These are phyloP conservation scores for Metarhizium robertsii DNA, from an alignment of 2,329 filamentous ascomycete species.

Conservation along the genomic window DNA sequence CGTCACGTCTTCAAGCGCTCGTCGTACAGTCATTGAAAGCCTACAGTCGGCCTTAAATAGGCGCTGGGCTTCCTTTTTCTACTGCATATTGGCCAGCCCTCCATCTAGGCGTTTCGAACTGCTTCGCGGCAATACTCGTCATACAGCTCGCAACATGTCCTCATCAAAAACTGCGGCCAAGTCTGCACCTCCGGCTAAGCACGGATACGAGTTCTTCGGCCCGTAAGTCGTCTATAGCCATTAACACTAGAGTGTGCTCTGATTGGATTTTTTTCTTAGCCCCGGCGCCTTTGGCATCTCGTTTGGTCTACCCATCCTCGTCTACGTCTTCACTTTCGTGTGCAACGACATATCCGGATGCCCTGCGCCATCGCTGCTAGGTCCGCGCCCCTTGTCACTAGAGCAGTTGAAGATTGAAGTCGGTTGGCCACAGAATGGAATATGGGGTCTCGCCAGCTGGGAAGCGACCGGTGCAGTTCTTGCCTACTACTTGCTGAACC, in stretches of 20 bases:
- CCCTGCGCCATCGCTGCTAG: constrained; percentile 71
- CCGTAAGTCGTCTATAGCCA: constrained; percentile 28
- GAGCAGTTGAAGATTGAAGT: constrained; percentile 68
- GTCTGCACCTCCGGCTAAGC: constrained; percentile 17
- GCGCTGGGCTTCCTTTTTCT: background rate
- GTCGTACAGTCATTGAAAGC: background rate
- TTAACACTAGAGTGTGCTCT: background rate
- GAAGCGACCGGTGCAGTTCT: constrained; percentile 60
- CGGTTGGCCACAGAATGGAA: constrained; percentile 67
- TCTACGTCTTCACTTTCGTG: constrained; percentile 71
- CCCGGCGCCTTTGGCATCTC: constrained; percentile 69
- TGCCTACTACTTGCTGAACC: constrained; percentile 68
- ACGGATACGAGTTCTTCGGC: constrained; percentile 43
- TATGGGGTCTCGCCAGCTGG: constrained; percentile 61
- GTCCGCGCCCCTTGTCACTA: constrained; percentile 61
- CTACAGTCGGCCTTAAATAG: background rate
- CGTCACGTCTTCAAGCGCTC: background rate
- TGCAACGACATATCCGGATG: constrained; percentile 94
- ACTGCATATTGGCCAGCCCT: background rate
- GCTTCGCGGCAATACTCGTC: background rate
- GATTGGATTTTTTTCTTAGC: constrained; percentile 31
- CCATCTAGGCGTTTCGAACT: background rate
- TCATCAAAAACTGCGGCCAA: constrained; percentile 18
- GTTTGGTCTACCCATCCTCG: constrained; percentile 68
- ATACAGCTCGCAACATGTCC: constrained; percentile 18